Conservation (phyloP, 106 monocot species). For the Iris macrosiphon region DNA sequence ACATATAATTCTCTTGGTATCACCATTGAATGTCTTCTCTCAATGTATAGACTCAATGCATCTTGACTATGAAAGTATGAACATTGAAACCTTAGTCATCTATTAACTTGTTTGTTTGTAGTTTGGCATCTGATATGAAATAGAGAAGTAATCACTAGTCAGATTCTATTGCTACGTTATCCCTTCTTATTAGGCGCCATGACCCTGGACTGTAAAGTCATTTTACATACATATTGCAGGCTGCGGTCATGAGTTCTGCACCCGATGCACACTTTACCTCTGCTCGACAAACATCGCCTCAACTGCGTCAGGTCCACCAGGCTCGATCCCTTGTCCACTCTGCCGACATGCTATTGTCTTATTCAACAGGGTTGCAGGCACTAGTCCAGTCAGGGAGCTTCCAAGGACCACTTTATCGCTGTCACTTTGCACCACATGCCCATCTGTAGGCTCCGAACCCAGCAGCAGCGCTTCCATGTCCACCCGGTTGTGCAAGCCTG, state of each 20-base stretch:
- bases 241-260: conserved; percentile 95
- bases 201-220: too few relatives aligned
- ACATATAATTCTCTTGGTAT: too few relatives aligned
- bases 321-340: conserved; percentile 87
- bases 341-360: conserved; percentile 75
- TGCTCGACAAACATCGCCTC: conserved; percentile 55
- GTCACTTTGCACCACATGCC: conserved; percentile 35
- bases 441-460: conserved; percentile 12
- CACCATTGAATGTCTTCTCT: too few relatives aligned
- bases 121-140: too few relatives aligned
- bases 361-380: conserved; percentile 35
- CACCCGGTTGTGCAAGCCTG: conserved; percentile 15
- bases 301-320: conserved; percentile 37
- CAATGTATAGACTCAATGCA: too few relatives aligned
- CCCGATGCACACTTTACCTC: conserved; percentile 76
- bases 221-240: too few relatives aligned
- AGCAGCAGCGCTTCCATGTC: neutral
- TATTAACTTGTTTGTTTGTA: too few relatives aligned
- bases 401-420: conserved; percentile 43
- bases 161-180: too few relatives aligned
- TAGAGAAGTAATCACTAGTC: too few relatives aligned
- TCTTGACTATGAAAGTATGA: too few relatives aligned
- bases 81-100: too few relatives aligned
- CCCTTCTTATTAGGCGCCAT: too few relatives aligned
- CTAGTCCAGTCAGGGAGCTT: conserved; percentile 35